phyloP scores from a whole-genome alignment of 345 rosid species.

The Gossypium rotundifolium region DNA sequence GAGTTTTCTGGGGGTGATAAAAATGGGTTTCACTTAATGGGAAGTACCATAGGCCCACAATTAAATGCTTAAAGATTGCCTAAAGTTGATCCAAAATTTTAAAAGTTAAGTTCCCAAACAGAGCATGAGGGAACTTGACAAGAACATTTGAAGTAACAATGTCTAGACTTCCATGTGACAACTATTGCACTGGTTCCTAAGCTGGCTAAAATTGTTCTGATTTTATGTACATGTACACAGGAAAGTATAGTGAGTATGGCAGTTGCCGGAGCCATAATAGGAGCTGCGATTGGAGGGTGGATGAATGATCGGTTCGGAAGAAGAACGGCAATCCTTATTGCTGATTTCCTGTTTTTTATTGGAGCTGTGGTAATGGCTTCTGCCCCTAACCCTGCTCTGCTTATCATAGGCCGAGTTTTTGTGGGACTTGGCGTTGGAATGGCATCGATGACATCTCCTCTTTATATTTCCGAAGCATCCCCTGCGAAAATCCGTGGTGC shows the following conservation, averaged over 20 bases:
- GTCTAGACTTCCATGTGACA: neutral
- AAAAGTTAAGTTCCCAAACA: neutral
- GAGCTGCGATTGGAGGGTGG: slow-evolving; percentile 90
- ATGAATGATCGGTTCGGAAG: slow-evolving; percentile 65
- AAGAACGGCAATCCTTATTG: slow-evolving; percentile 44
- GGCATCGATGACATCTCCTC: slow-evolving; percentile 92
- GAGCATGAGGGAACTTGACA: neutral
- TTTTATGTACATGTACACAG: slow-evolving; percentile 29
- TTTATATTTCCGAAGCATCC: slow-evolving; percentile 88
- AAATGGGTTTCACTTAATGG: too few relatives aligned
- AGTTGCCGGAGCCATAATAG: slow-evolving; percentile 74
- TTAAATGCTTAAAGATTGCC: neutral
- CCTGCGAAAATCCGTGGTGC: slow-evolving; percentile 87
- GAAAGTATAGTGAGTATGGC: slow-evolving; percentile 95
- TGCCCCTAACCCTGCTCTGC: slow-evolving; percentile 50
- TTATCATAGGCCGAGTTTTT: slow-evolving; percentile 67
- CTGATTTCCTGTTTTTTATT: slow-evolving; percentile 63
- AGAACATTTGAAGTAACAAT: neutral
- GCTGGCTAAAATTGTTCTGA: neutral
- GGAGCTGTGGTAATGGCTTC: slow-evolving; percentile 85
- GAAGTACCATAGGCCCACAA: too few relatives aligned
- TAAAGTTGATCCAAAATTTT: neutral
- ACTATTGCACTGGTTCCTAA: neutral
- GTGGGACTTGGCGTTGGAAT: slow-evolving; percentile 88
- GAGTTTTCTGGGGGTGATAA: neutral